Base-by-base conservation (phyloP, 176 grass and related monocot genomes). In the Zoysia japonica region DNA sequence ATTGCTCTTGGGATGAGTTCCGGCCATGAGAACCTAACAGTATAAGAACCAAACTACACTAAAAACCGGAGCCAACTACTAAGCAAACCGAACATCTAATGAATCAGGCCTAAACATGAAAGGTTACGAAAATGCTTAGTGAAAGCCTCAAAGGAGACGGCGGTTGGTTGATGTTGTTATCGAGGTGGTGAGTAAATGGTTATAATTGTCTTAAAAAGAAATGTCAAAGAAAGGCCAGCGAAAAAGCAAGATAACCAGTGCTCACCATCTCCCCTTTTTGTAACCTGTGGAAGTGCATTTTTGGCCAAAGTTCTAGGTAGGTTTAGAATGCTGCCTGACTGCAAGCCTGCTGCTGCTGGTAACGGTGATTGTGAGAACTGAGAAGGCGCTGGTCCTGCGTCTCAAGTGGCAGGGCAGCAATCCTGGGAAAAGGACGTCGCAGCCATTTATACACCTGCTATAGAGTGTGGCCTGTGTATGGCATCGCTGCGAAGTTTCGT, bases 281-380 rank as follows among this genome's bases (percentile, higher is more conserved):
- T 82, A 68, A 78, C 50, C 38, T 82, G 78, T 82, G 61, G 72
- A 67, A 67, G 16, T 66, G 16, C 68, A 57, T 59, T 85, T 77
- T 56, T 81, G 77, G 77, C 9, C 12, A 6, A 4, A 19, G 19
- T 68, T 15, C 1, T 74, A 52, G 84, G 76, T 60, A 77, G 17
- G 28, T 28, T 28, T 28, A 28, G 28, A 28, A 61, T 35, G 10
- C 52, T 47, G 78, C 55, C 8, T 40, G 70, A 13, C 39, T 78
- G 19, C 67, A 17, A 43, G 7, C 8, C 42, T 54, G 61, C 61
- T 38, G n/a, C 60, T 61, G 6, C 17, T 57, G 55, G 55, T 17
- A 19, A 36, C 65, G n/a, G 57, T 7, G 65, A 42, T 47, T 60
- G 47, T 59, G 43, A 47, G 44, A 11, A 9, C 28, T 0, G 28